These are phyloP conservation scores for Kalaharituber pfeilii DNA, from an alignment of 2,329 filamentous ascomycete genomes.

Conservation along the genomic window DNA sequence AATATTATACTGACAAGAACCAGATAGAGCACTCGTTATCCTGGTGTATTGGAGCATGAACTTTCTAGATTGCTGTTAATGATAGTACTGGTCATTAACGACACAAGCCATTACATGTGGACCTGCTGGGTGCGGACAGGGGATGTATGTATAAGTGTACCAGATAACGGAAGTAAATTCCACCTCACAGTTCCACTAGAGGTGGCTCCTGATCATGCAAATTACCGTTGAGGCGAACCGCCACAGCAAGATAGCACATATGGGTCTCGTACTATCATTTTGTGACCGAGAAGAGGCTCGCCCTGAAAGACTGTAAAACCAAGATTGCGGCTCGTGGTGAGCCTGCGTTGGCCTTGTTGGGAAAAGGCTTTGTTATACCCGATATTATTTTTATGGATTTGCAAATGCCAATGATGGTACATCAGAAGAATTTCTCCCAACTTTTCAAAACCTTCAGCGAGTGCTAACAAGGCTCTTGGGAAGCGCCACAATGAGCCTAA, in stretches of 20 bases:
- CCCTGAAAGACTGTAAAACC: slow-evolving; percentile 19
- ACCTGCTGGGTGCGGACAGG: slow-evolving; percentile 8
- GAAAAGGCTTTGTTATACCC: slow-evolving; percentile 12
- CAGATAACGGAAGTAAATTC: slow-evolving; percentile 12
- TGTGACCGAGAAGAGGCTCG: slow-evolving; percentile 18
- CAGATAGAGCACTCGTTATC: background rate
- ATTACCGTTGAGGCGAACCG: background rate
- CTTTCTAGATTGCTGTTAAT: background rate
- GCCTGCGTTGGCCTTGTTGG: slow-evolving; percentile 17
- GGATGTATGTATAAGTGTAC: slow-evolving; percentile 12
- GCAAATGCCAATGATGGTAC: slow-evolving; percentile 22
- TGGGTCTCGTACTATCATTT: slow-evolving; percentile 8
- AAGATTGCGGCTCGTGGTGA: slow-evolving; percentile 19
- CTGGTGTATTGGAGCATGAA: background rate
- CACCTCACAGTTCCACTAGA: slow-evolving; percentile 10
- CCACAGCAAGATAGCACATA: background rate
- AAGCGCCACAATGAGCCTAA: slow-evolving; percentile 17
- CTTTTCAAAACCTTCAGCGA: too few relatives aligned
- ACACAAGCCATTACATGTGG: slow-evolving; percentile 3
- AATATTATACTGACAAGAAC: background rate
- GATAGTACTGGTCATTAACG: background rate
- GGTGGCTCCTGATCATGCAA: slow-evolving; percentile 4
- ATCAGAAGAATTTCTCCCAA: slow-evolving; percentile 1
- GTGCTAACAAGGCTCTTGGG: background rate
- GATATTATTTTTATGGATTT: slow-evolving; percentile 23